Evolutionary conservation across 2,329 filamentous ascomycete species (phyloP), one percentile per base, ranked within the genome.

Genomic region (Monosporascus sp.): DNA sequence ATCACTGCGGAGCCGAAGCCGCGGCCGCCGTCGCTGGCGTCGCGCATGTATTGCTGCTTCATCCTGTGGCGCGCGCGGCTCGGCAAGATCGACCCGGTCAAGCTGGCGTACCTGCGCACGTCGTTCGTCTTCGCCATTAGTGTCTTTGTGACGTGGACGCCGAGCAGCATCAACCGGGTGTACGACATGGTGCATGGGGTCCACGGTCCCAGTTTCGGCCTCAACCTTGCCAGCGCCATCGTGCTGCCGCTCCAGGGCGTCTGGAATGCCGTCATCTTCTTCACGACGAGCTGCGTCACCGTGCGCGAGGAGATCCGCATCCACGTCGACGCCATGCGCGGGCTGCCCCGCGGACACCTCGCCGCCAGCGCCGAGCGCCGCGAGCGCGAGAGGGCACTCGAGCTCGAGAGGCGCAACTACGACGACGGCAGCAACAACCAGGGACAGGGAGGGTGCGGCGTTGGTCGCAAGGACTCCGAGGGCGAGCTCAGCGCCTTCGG

Each of bases 231-330:
- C 1, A 84, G 85, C 6, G 84, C 86, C 2, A 76, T 89, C 2
- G 88, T 92, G 0, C 74, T 93, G 4, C 88, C 89, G 0, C 74
- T 90, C 1, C 89, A 93, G 67, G 89, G 89, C 1, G 80, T 90
- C 34, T 92, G 89, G 88, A 93, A 93, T 64, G 81, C 84, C 31
- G 72, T 89, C 50, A 89, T 94, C 52, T 93, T 91, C 70, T 81
- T 88, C 54, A 79, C 80, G 5, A 88, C 87, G 1, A 89, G 77
- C 57, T 78, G 74, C 72, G 48, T 22, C 0, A 58, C 70, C 42
- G 70, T 76, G 51, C 74, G 69, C 47, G 70, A 68, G 54, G 66
- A 67, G 57, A 25, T 61, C 2, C 56, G 59, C 8, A 54, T 55
- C 31, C 48, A 41, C 24, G 6, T 51, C 5, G 61, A 65, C 47